Evolutionary conservation across 1,139 yeast genomes (phyloP).

Genomic region (Pneumocystis jirovecii): DNA sequence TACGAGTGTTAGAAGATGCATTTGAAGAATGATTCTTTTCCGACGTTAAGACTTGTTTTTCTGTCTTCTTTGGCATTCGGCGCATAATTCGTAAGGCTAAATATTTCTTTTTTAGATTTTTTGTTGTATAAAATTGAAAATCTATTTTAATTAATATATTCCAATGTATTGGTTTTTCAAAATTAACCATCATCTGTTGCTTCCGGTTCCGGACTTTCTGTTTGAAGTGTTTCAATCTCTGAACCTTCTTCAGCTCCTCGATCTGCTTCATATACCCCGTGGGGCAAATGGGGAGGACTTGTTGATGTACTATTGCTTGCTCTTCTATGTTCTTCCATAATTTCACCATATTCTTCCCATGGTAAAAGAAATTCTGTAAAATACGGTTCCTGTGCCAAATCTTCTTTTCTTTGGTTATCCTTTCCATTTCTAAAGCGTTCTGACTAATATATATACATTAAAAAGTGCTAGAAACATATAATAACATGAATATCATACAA

Average conservation of each 20-base stretch:
- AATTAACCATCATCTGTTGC: neutral
- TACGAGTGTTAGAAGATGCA: neutral
- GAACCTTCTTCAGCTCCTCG: neutral
- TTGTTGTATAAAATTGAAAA: neutral
- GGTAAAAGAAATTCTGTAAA: slow-evolving; percentile 30
- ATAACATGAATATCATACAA: slow-evolving; percentile 27
- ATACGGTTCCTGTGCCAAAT: slow-evolving; percentile 11
- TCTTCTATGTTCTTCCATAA: slow-evolving; percentile 29
- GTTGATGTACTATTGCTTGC: slow-evolving; percentile 16
- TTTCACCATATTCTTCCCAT: slow-evolving; percentile 32
- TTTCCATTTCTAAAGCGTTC: slow-evolving; percentile 10
- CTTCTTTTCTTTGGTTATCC: slow-evolving; percentile 17
- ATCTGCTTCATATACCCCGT: neutral
- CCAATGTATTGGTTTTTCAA: neutral
- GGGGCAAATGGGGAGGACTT: slow-evolving; percentile 16
- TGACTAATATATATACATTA: slow-evolving; percentile 14
- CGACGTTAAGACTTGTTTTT: neutral
- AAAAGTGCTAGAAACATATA: slow-evolving; percentile 17
- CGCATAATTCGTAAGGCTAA: neutral
- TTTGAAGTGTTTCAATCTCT: neutral
- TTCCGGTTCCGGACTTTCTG: neutral
- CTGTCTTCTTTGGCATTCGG: neutral
- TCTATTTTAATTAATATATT: neutral
- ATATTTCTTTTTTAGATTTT: neutral
- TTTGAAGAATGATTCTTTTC: neutral